These are phyloP conservation scores for Tolypocladium cylindrosporum DNA, from an alignment of 2,329 filamentous ascomycete species.

Conservation along the genomic window DNA sequence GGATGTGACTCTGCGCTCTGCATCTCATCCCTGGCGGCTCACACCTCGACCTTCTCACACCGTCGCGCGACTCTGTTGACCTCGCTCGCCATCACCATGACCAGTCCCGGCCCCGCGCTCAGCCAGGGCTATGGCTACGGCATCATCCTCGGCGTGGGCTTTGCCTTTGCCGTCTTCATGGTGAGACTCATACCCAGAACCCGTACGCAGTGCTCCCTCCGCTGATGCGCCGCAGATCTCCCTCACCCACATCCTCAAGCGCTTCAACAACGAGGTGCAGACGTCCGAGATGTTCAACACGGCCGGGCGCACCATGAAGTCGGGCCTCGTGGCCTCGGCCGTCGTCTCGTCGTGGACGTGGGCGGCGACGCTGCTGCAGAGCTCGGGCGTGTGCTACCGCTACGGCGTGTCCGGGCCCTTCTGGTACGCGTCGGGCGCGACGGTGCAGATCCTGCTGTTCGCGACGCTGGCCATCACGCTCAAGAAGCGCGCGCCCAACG, in stretches of 20 bases:
- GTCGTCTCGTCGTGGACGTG: conserved; percentile 94
- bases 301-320: conserved; percentile 79
- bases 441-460: conserved; percentile 81
- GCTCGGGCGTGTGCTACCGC: conserved; percentile 70
- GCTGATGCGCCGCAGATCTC: conserved; percentile 32
- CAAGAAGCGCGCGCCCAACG: conserved; percentile 79
- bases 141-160: conserved; percentile 64
- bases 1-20: neutral
- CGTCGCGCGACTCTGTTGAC: neutral
- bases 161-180: conserved; percentile 66
- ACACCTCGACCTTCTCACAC: neutral
- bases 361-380: conserved; percentile 76
- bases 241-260: conserved; percentile 60
- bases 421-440: conserved; percentile 61
- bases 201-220: neutral
- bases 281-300: conserved; percentile 92
- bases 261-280: conserved; percentile 58
- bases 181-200: conserved; percentile 11
- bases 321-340: conserved; percentile 75
- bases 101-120: conserved; percentile 23
- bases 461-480: conserved; percentile 84
- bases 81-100: conserved; percentile 2
- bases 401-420: conserved; percentile 58
- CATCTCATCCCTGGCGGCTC: neutral
- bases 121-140: conserved; percentile 65